Evolutionary conservation across 768 basidiomycete species (phyloP), one percentile per base, ranked within the genome.

Genomic region (Rhodotorula diobovata): DNA sequence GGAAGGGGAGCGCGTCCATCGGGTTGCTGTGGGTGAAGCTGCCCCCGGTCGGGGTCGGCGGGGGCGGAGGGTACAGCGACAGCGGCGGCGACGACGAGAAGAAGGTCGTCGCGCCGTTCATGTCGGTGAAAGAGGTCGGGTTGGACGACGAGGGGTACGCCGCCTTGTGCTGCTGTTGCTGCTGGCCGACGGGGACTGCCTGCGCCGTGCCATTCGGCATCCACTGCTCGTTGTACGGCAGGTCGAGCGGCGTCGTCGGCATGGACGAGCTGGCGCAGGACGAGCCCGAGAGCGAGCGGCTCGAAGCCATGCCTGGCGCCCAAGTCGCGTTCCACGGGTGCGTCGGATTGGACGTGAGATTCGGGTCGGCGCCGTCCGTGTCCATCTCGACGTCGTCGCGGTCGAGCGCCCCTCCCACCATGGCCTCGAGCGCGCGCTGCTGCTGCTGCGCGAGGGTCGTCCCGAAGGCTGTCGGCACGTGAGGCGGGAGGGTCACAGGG

Each of bases 91-190:
- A 64, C 14, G 68, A 37, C 4, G 72, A 54, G 53, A 74, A 74
- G 45, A 59, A 23, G 59, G 25, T 45, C 21, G 66, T 74, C 30
- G 15, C 34, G 37, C 72, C 72, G 68, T 74, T 70, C 62, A 64
- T n/a, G 65, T 74, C 66, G 50, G 68, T 74, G 63, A 74, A 74
- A 15, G 61, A 60, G 30, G 68, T 67, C 23, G 72, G 68, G 53
- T 73, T 70, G 39, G 54, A 53, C 10, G 41, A 3, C 6, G 68
- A 67, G 28, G 66, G 68, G 68, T 58, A 63, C 14, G 41, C 41
- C 8, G 41, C 6, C 32, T n/a, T 23, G 39, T 25, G 21, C 8
- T 18, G 63, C 11, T 10, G 34, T 21, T 35, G 37, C 16, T 25
- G 35, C n/a, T 8, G 46, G 16, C 14, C 30, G 6, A 11, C 10